These are phyloP conservation scores for Pistacia integerrima DNA, from an alignment of 345 rosid species.

Conservation along the genomic window DNA sequence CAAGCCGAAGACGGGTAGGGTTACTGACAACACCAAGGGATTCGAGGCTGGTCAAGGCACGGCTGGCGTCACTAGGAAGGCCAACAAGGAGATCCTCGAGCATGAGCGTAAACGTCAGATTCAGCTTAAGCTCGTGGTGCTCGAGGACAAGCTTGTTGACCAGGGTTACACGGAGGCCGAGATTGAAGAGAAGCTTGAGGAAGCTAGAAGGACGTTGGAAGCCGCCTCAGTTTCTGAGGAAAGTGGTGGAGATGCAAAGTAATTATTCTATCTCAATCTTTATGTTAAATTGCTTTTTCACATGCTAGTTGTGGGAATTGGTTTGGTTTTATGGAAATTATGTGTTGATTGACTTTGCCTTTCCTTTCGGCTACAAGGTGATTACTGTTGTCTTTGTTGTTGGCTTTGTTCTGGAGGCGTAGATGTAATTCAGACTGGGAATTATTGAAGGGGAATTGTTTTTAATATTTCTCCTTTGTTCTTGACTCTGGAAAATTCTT, in stretches of 20 bases:
- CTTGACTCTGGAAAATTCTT: neutral
- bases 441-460: neutral
- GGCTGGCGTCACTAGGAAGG: conserved; percentile 80
- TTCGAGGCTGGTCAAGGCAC: conserved; percentile 83
- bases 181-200: conserved; percentile 77
- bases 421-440: neutral
- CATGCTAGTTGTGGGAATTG: neutral
- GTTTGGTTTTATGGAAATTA: neutral
- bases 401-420: conserved; percentile 12
- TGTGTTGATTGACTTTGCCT: neutral
- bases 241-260: conserved; percentile 44
- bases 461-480: neutral
- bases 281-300: too few relatives aligned
- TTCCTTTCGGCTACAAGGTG: conserved; percentile 1
- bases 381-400: neutral
- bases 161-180: conserved; percentile 85
- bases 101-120: conserved; percentile 93
- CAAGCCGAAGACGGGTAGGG: conserved; percentile 69
- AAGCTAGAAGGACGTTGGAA: conserved; percentile 70
- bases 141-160: conserved; percentile 76
- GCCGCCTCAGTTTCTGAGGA: conserved; percentile 53
- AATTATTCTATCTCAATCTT: conserved; percentile 3
- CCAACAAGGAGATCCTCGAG: conserved; percentile 82
- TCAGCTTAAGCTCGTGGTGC: conserved; percentile 79
- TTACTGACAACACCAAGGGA: conserved; percentile 53